Base-by-base conservation (phyloP, 768 basidiomycete genomes). In the Leccinum rimulosum region DNA sequence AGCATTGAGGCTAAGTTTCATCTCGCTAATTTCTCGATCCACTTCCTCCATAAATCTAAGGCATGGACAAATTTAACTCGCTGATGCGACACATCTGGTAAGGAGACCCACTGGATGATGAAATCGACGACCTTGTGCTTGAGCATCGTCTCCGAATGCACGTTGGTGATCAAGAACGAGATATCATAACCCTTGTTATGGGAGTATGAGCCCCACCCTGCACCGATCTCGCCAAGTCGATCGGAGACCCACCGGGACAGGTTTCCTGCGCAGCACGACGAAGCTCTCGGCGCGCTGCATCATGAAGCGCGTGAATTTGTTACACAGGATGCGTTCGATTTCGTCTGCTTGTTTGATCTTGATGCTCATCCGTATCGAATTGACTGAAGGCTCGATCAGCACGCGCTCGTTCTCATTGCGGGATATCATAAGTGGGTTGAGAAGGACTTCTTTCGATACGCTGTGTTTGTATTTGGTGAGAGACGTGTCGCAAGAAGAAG, bases 91-190 rank as follows among this genome's bases (percentile, higher is more conserved):
- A 52, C 30, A 50, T 49, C 60, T 54, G 54, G 22, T 3, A 67
- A 58, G 53, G 68, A 63, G 11, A 77, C 87, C 51, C 62, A 96
- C 93, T 98, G 94, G 65, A 98, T 97, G 77, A 99, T 97, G 75
- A 99, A 99, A 77, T 99, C 97, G 38, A 99, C 97, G 54, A 99
- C 90, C 79, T 98, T 98, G 77, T 99, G 97, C 78, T 98, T 99
- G 65, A 98, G 81, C 97, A 99, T 98, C 10, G 93, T 95, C 74
- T 98, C 96, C 33, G 95, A 84, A 73, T 99, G 95, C 54, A 89
- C 87, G 75, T 98, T 97, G 58, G 96, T 98, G 71, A 99, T 95
- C 61, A 98, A 80, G 81, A 99, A 98, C 3, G 94, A 96, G 62
- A 99, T 98, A 65, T 98, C 97, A 66, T 98, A 98, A 57, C 97